phyloP scores from a whole-genome alignment of 1,284 basidiomycete species.

The Puccinia triticina region DNA sequence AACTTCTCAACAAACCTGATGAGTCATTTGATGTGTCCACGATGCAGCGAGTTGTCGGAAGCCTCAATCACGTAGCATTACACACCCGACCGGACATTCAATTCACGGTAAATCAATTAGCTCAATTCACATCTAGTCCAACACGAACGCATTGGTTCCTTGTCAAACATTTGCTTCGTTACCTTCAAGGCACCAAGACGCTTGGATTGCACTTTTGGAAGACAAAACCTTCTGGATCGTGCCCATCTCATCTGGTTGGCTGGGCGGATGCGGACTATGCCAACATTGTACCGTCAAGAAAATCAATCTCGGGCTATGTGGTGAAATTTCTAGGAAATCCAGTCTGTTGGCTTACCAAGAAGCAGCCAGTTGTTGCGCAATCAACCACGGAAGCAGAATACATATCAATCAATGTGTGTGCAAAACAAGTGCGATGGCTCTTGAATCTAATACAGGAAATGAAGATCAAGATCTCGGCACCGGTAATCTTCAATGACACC shows the following conservation, averaged over 20 bases:
- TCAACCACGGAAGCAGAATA: background rate
- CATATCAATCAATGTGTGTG: background rate
- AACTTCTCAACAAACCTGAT: background rate
- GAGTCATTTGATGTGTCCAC: background rate
- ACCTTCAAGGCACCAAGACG: too few relatives aligned
- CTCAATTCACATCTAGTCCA: background rate
- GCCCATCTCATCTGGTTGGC: too few relatives aligned
- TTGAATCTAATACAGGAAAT: background rate
- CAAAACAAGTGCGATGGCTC: background rate
- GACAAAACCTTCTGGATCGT: too few relatives aligned
- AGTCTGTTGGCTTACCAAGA: background rate
- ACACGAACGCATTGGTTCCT: background rate
- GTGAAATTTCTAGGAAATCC: background rate
- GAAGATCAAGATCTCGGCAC: background rate
- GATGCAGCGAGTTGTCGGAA: conserved; percentile 26
- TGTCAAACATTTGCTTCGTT: background rate
- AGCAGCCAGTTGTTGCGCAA: background rate
- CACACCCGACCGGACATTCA: conserved; percentile 8
- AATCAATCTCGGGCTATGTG: background rate
- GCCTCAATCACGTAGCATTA: background rate
- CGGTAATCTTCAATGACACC: too few relatives aligned
- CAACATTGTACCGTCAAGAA: background rate
- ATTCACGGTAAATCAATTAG: conserved; percentile 10
- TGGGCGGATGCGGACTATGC: background rate
- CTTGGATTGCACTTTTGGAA: too few relatives aligned